Evolutionary conservation across 139 green algal species (phyloP), one percentile per base, ranked within the genome.

Genomic region (Picochlorum sp.): DNA sequence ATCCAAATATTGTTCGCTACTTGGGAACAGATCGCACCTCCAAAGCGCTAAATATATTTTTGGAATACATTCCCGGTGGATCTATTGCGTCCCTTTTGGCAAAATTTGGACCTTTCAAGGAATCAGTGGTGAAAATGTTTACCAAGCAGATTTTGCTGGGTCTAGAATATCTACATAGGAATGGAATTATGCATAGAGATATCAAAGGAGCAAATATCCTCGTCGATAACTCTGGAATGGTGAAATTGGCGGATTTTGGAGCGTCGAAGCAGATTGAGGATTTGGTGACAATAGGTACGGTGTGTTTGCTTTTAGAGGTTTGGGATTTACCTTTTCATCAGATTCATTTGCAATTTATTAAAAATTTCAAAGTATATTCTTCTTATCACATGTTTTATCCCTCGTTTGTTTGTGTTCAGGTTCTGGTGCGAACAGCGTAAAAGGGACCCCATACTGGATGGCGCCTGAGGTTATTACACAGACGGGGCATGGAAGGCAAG

Each of bases 361-460:
- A 18, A 47, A 47, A 47, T 50, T 62, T 43, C n/a, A 37, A 12
- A 30, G 54, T n/a, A 30, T 55, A 18, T 6, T 8, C 26, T 65
- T 13, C 2, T 9, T 3, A 28, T 50, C 22, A 7, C 18, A 18
- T 18, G 39, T 35, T 16, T 59, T 29, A 65, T 75, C 70, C n/a
- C n/a, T n/a, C n/a, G n/a, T n/a, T n/a, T n/a, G n/a, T n/a, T n/a
- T n/a, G n/a, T n/a, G n/a, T n/a, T n/a, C n/a, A n/a, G n/a, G 70
- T 5, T 81, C 76, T 13, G 85, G 86, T 24, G 80, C 64, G 64
- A 90, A 91, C 53, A 89, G 77, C 35, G 88, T 97, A 40, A 88
- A 88, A 47, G 92, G 92, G 47, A 97, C 92, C 4, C 84, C 89
- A 8, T 94, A 95, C 79, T 98, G 91, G 91, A 98, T 98, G 92